These are phyloP conservation scores for Niebla homalea DNA, from an alignment of 495 filamentous ascomycete genomes.

Conservation along the genomic window DNA sequence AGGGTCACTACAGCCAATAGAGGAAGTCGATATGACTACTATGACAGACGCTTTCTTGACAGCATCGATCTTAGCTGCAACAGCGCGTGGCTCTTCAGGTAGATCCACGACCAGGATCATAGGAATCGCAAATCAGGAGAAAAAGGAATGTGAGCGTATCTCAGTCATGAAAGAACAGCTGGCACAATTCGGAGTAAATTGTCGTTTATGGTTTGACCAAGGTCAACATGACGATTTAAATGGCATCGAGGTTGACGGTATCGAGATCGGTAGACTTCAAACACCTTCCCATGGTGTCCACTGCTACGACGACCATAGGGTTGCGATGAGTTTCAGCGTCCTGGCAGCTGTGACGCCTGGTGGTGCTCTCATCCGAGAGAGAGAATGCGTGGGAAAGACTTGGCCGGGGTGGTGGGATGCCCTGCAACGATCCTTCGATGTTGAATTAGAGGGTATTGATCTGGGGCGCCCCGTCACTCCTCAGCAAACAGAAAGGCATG, in stretches of 20 bases:
- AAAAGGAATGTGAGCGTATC: slow-evolving; percentile 98
- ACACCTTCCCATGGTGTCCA: slow-evolving; percentile 56
- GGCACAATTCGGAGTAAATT: slow-evolving; percentile 85
- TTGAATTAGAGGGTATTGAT: slow-evolving; percentile 59
- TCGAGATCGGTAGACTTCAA: slow-evolving; percentile 43
- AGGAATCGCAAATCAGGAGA: slow-evolving; percentile 96
- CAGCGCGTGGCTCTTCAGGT: slow-evolving; percentile 47
- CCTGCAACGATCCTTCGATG: slow-evolving; percentile 60
- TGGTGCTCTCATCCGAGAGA: slow-evolving; percentile 68
- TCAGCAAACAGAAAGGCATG: slow-evolving; percentile 24
- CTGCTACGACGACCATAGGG: slow-evolving; percentile 96
- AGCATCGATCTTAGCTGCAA: slow-evolving; percentile 83
- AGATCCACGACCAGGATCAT: slow-evolving; percentile 64
- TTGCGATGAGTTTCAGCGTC: slow-evolving; percentile 98
- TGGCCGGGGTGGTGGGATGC: slow-evolving; percentile 99
- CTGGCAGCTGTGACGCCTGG: slow-evolving; percentile 61
- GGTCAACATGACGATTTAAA: slow-evolving; percentile 59
- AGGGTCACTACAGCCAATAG: slow-evolving; percentile 55
- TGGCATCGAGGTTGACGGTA: slow-evolving; percentile 75
- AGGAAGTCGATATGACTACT: slow-evolving; percentile 90
- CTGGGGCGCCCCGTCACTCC: slow-evolving; percentile 29
- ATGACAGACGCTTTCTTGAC: slow-evolving; percentile 99
- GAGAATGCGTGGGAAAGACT: slow-evolving; percentile 93
- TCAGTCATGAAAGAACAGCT: slow-evolving; percentile 91
- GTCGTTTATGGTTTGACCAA: slow-evolving; percentile 27